Conservation (phyloP, 2,329 filamentous ascomycete genomes). For the Xylariales sp. region DNA sequence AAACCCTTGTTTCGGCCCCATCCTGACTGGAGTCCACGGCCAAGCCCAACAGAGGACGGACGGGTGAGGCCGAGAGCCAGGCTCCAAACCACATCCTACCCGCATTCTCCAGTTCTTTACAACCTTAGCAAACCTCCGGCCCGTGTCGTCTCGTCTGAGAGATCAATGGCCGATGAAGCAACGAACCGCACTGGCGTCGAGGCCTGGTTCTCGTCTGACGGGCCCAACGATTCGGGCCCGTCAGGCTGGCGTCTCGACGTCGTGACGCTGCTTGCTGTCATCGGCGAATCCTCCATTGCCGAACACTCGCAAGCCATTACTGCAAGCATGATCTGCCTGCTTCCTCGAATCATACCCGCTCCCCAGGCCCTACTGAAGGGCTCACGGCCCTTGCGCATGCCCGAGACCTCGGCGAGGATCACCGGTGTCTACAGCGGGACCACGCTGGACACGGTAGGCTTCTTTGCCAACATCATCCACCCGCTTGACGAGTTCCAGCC, state of each 20-base stretch:
- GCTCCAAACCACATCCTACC: conserved; percentile 8
- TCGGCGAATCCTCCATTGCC: conserved; percentile 55
- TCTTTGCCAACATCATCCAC: conserved; percentile 58
- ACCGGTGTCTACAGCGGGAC: conserved; percentile 55
- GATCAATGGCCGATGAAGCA: conserved; percentile 19
- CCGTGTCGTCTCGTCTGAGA: too few species aligned
- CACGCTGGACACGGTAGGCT: conserved; percentile 50
- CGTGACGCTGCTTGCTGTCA: conserved; percentile 58
- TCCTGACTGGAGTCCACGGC: too few species aligned
- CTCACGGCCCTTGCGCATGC: conserved; percentile 49
- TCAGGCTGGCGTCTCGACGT: conserved; percentile 54
- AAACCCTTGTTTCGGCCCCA: too few species aligned
- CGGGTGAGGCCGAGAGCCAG: background rate
- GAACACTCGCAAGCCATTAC: conserved; percentile 56
- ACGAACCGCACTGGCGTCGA: background rate
- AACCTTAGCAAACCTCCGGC: conserved; percentile 11
- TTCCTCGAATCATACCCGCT: conserved; percentile 58
- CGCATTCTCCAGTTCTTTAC: conserved; percentile 8
- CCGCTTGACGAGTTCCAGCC: conserved; percentile 44
- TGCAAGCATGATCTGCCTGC: conserved; percentile 50
- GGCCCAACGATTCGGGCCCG: conserved; percentile 28
- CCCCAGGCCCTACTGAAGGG: conserved; percentile 58
- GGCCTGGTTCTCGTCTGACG: conserved; percentile 28
- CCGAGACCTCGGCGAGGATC: conserved; percentile 49
- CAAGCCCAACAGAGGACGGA: too few species aligned